Conservation (phyloP, 2,329 filamentous ascomycete species). For the Calonectria honghensis region DNA sequence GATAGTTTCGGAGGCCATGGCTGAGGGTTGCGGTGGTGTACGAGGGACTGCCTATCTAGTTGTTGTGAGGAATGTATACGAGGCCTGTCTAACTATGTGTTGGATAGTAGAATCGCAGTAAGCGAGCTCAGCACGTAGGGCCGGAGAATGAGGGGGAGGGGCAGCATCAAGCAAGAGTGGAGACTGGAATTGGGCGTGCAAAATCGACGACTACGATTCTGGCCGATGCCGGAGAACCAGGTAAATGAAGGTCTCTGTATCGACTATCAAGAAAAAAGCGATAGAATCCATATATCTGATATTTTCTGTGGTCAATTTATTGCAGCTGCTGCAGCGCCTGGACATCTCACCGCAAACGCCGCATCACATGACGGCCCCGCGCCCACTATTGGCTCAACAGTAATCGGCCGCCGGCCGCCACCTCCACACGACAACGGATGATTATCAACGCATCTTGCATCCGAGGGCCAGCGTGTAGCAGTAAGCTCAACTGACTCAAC, state of each 20-base stretch:
- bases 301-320: background rate
- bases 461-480: conserved; percentile 33
- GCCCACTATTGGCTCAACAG: conserved; percentile 32
- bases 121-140: background rate
- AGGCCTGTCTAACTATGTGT: conserved; percentile 2
- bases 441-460: conserved; percentile 38
- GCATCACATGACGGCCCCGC: conserved; percentile 51
- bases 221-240: conserved; percentile 17
- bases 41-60: background rate
- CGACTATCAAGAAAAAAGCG: background rate
- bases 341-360: conserved; percentile 14
- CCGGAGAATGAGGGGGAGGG: conserved; percentile 25
- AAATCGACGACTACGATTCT: background rate
- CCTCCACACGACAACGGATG: conserved; percentile 41
- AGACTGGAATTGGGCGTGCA: conserved; percentile 1
- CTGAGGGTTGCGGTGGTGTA: background rate
- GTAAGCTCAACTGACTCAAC: conserved; percentile 39
- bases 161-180: conserved; percentile 24
- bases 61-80: background rate
- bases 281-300: conserved; percentile 7
- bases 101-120: conserved; percentile 17
- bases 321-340: conserved; percentile 14
- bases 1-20: conserved; percentile 53
- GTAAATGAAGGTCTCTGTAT: background rate
- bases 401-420: conserved; percentile 30